Evolutionary conservation across 768 basidiomycete genomes (phyloP), one percentile per base, ranked within the genome.

Genomic region (Dioszegia hungarica): DNA sequence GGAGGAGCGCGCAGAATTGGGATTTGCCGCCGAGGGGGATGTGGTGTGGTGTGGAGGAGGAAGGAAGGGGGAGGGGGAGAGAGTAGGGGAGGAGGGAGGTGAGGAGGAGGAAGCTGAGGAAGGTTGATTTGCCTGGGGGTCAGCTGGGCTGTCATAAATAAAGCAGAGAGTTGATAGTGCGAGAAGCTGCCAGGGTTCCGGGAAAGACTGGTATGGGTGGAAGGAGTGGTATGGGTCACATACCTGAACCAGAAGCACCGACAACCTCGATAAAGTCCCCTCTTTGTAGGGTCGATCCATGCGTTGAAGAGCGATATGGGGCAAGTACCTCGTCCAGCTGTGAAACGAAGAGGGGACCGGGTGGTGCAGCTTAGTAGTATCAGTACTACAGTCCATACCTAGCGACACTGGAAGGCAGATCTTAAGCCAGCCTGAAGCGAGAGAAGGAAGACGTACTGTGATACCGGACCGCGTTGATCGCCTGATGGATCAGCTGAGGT

Each of bases 221-320:
- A 28, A 12, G 54, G 27, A 29, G 31, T 37, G 10, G 29, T 19
- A 37, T n/a, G 25, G 28, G 50, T n/a, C n/a, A 57, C 70, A 44
- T 29, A 64, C 70, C 70, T 29, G 66, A 67, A 19, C 70, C 70
- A 31, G 52, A 61, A 0, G 63, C 39, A 5, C 70, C 70, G 25
- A 69, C 51, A 1, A 69, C 43, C 57, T 72, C 67, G 5, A 72
- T 41, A 34, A 72, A 38, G 51, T 72, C 70, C 11, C 70, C 70
- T 31, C 67, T 40, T 40, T 67, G 68, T 27, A 72, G 49, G 0
- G 59, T 58, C 27, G 70, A 67, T 2, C 54, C 54, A 61, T 69
- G 68, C 11, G 63, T 62, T 34, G 68, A 47, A 3, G 60, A 57
- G 0, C 49, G 49, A 27, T 51, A 29, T 14, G 55, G 45, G 1